Base-by-base conservation (phyloP, 108 stramenopile species). In the Pseudonitzschia pungens region DNA sequence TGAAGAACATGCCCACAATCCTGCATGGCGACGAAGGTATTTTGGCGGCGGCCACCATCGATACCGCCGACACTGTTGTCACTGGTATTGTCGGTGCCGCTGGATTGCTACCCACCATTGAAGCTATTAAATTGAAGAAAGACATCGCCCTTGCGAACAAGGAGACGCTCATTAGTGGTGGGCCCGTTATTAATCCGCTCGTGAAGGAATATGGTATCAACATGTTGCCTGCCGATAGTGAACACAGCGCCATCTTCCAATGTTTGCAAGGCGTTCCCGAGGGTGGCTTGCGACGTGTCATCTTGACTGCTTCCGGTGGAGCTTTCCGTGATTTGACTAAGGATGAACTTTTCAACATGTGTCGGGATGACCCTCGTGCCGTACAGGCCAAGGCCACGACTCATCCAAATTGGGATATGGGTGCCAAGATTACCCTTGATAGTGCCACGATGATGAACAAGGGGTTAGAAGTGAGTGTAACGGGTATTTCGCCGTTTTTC, bases 371-470 rank as follows among this genome's bases (percentile, higher is more conserved):
- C 62, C 88, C 89, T 20, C 76, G 85, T 42, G 88, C 86, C 18
- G 89, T 96, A 27, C 92, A 91, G 77, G 88, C 86, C 79, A 96
- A 94, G 88, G 95, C 95, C 28, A 96, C 95, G n/a, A 98, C 95
- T 53, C 98, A 98, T 82, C 98, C 98, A 22, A 98, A 98, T 79
- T 94, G 92, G 92, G 90, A 94, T 70, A 94, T 94, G 92, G 92
- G 92, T 64, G 92, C 92, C 70, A 94, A 94, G 79, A 98, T 98
- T 72, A 98, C 98, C 10, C 79, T 98, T 22, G 98, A 98, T 77
- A 92, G 90, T 72, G 98, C 98, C 33, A 98, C 98, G 18, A 98
- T 98, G 98, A 97, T 96, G 95, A 98, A 98, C 82, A 98, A 98
- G 87, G 97, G 97, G 11, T 79, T 97, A 70, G 97, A 97, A 90